Evolutionary conservation across 2,329 filamentous ascomycete species (phyloP).

Genomic region (Camptophora hylomeconis): DNA sequence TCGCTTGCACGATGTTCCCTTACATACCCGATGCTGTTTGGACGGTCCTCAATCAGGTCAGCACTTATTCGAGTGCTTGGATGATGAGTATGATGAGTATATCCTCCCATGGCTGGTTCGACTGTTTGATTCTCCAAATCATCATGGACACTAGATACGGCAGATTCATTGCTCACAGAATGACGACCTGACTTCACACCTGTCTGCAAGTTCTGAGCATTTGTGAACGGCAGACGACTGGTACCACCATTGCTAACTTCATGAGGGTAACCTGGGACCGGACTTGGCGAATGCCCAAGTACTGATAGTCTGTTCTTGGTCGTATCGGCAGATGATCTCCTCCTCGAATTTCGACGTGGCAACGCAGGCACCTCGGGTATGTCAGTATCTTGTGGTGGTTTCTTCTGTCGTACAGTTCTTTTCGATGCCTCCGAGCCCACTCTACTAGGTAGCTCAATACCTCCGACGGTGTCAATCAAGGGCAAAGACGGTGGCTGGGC

Average conservation of each 20-base stretch:
- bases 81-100: no score
- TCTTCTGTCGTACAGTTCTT: constrained; percentile 12
- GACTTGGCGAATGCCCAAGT: constrained; percentile 12
- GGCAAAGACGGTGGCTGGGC: constrained; percentile 44
- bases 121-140: constrained; percentile 20
- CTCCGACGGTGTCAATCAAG: constrained; percentile 44
- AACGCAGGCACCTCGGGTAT: constrained; percentile 41
- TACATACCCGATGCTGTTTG: constrained; percentile 38
- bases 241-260: constrained; percentile 11
- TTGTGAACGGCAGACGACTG: constrained; percentile 29
- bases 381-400: constrained; percentile 17
- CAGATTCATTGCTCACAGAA: constrained; percentile 20
- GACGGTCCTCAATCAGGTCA: no score
- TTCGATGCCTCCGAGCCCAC: constrained; percentile 39
- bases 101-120: no score
- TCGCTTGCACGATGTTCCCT: constrained; percentile 35
- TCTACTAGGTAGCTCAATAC: constrained; percentile 52
- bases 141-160: constrained; percentile 23
- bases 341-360: constrained; percentile 61
- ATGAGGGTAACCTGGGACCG: not conserved
- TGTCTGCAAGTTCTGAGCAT: constrained; percentile 6
- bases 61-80: no score
- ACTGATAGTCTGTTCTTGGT: constrained; percentile 6
- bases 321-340: constrained; percentile 34
- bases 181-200: constrained; percentile 10